These are phyloP conservation scores for Pythium dissotocum DNA, from an alignment of 352 stramenopile species.

Conservation along the genomic window DNA sequence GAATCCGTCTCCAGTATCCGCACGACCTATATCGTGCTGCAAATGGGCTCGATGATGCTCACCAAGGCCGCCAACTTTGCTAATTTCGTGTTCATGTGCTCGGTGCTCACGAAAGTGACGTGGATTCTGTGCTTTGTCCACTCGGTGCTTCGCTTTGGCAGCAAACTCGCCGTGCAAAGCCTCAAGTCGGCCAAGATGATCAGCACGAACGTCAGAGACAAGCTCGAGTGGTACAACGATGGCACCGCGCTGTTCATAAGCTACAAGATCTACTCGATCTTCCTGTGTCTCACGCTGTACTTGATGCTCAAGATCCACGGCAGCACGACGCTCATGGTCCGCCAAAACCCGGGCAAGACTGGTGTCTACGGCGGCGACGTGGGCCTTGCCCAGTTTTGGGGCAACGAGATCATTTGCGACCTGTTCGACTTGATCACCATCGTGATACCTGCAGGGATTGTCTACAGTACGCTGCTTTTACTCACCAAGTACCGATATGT, in stretches of 20 bases:
- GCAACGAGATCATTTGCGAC: slow-evolving; percentile 47
- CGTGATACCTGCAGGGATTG: slow-evolving; percentile 22
- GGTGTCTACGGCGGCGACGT: slow-evolving; percentile 35
- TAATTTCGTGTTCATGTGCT: slow-evolving; percentile 31
- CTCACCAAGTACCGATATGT: slow-evolving; percentile 33
- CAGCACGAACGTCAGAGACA: slow-evolving; percentile 12
- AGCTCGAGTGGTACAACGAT: slow-evolving; percentile 38
- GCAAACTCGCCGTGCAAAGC: slow-evolving; percentile 9
- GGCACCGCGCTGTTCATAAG: slow-evolving; percentile 36
- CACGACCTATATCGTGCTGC: slow-evolving; percentile 14
- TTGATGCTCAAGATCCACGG: slow-evolving; percentile 27
- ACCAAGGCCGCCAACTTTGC: slow-evolving; percentile 16
- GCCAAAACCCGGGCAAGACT: slow-evolving; percentile 21
- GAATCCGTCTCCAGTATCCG: slow-evolving; percentile 11
- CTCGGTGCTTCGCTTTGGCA: slow-evolving; percentile 16
- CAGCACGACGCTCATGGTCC: slow-evolving; percentile 38
- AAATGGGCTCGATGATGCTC: slow-evolving; percentile 24
- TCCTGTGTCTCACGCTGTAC: slow-evolving; percentile 35
- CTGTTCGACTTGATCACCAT: slow-evolving; percentile 33
- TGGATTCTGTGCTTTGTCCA: slow-evolving; percentile 32
- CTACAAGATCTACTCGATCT: slow-evolving; percentile 50
- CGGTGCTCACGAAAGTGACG: slow-evolving; percentile 24
- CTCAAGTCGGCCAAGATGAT: slow-evolving; percentile 68
- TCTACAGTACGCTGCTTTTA: slow-evolving; percentile 24
- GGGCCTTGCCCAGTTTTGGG: slow-evolving; percentile 41